Evolutionary conservation across 2,329 filamentous ascomycete genomes (phyloP).

Genomic region (Neopestalotiopsis sp.): DNA sequence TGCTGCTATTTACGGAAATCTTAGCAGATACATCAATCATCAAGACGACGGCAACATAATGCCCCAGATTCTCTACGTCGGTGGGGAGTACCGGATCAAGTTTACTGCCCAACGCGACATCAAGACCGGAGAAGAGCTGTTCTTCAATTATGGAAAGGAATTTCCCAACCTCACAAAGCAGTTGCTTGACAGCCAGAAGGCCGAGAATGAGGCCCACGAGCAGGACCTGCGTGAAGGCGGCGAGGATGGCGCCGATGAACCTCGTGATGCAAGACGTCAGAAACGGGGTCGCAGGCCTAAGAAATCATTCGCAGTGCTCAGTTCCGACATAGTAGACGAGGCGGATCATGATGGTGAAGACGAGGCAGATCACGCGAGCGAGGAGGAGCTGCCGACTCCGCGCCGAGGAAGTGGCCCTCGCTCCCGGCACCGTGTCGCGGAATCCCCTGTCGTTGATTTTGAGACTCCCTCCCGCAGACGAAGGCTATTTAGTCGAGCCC

Average conservation of each 20-base stretch:
- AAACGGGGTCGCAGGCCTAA: slow-evolving; percentile 36
- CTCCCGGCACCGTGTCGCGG: not conserved
- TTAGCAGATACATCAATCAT: slow-evolving; percentile 85
- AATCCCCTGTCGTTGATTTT: slow-evolving; percentile 25
- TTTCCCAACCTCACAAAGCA: slow-evolving; percentile 67
- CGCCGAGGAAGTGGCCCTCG: slow-evolving; percentile 24
- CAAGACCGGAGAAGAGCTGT: slow-evolving; percentile 74
- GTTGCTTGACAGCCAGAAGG: slow-evolving; percentile 49
- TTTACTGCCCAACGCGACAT: slow-evolving; percentile 74
- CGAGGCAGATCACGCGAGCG: slow-evolving; percentile 32
- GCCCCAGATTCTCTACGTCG: slow-evolving; percentile 73
- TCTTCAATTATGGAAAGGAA: slow-evolving; percentile 80
- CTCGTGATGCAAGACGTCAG: slow-evolving; percentile 29
- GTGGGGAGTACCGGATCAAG: slow-evolving; percentile 77
- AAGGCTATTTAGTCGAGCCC: slow-evolving; percentile 13
- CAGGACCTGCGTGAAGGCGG: slow-evolving; percentile 26
- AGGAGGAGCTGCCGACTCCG: not conserved
- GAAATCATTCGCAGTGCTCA: slow-evolving; percentile 35
- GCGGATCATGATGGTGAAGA: slow-evolving; percentile 28
- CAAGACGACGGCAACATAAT: slow-evolving; percentile 63
- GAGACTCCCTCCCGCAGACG: slow-evolving; percentile 28
- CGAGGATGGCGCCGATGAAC: slow-evolving; percentile 18
- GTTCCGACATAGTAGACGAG: slow-evolving; percentile 34
- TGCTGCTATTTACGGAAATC: slow-evolving; percentile 77
- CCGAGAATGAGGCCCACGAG: slow-evolving; percentile 29